A percentile compares a stretch with the other conserved stretches of the same genome.
Evolutionary conservation across 257 asterid species (phyloP).

Genomic region (Fraxinus excelsior): DNA sequence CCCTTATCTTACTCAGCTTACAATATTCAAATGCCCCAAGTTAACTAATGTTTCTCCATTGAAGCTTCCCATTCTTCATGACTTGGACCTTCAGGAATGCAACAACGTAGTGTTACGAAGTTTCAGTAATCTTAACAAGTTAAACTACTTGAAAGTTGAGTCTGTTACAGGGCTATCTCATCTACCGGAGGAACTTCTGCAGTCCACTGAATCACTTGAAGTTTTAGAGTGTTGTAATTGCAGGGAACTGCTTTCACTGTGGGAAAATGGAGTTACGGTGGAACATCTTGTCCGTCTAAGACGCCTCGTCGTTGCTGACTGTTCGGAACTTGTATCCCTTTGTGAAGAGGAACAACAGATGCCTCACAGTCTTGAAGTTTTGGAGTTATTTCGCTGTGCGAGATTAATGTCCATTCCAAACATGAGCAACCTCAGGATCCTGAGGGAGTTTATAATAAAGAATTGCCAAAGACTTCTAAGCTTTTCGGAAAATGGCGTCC

Average conservation of each 20-base stretch:
- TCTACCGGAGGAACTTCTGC: slow-evolving; percentile 47
- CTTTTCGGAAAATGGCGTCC: slow-evolving; percentile 56
- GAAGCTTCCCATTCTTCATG: slow-evolving; percentile 50
- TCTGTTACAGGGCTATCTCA: slow-evolving; percentile 44
- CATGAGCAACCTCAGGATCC: slow-evolving; percentile 41
- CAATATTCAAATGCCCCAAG: slow-evolving; percentile 57
- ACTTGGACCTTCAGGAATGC: slow-evolving; percentile 60
- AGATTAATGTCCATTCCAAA: slow-evolving; percentile 44
- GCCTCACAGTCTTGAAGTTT: slow-evolving; percentile 62
- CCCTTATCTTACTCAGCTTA: slow-evolving; percentile 53
- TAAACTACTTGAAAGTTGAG: slow-evolving; percentile 58
- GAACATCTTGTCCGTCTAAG: slow-evolving; percentile 43
- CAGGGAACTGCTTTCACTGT: slow-evolving; percentile 46
- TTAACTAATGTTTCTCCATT: slow-evolving; percentile 44
- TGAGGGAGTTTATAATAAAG: slow-evolving; percentile 60
- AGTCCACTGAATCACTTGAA: slow-evolving; percentile 47
- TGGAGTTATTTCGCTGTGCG: slow-evolving; percentile 57
- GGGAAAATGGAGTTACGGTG: slow-evolving; percentile 42
- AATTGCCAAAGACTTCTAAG: slow-evolving; percentile 38
- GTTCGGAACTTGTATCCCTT: slow-evolving; percentile 48
- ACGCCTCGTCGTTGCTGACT: slow-evolving; percentile 61
- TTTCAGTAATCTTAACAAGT: slow-evolving; percentile 41
- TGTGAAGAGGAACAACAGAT: slow-evolving; percentile 57
- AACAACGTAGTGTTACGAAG: slow-evolving; percentile 44
- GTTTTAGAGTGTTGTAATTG: slow-evolving; percentile 65